phyloP scores from a whole-genome alignment of 179 eudicot species.

The Beta lomatogona region DNA sequence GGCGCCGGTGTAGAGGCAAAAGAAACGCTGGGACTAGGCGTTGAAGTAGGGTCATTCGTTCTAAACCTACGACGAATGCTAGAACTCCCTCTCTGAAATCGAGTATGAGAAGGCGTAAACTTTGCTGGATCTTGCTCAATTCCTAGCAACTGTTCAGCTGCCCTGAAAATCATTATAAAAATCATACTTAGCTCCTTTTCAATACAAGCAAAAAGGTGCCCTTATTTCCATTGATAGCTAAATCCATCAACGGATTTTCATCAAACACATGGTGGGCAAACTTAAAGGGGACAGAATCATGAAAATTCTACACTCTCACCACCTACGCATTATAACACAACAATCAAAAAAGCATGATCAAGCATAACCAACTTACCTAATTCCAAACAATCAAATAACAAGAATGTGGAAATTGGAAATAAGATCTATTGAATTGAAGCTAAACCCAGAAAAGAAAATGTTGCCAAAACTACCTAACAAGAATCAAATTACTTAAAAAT shows the following conservation, averaged over 20 bases:
- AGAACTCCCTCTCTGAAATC: conserved; percentile 94
- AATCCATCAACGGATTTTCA: conserved; percentile 13
- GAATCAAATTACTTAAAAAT: conserved; percentile 4
- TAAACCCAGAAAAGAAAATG: conserved; percentile 20
- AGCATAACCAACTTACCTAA: neutral
- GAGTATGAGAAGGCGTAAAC: conserved; percentile 80
- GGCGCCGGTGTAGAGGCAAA: conserved; percentile 57
- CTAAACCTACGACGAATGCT: conserved; percentile 79
- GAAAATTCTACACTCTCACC: too few species aligned
- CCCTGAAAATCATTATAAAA: conserved; percentile 48
- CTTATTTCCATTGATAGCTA: neutral
- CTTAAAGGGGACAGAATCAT: neutral
- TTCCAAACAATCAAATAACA: neutral
- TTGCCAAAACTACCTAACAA: neutral
- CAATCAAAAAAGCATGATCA: neutral
- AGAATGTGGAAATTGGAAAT: neutral
- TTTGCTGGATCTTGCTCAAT: conserved; percentile 92
- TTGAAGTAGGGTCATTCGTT: conserved; percentile 54
- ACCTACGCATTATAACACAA: neutral
- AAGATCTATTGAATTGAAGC: neutral
- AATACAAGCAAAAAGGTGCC: neutral
- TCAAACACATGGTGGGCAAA: conserved; percentile 40
- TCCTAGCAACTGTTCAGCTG: conserved; percentile 90
- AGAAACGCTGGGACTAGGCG: conserved; percentile 73
- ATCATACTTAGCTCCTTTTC: conserved; percentile 3